Conservation (phyloP, 2,329 filamentous ascomycete genomes). For the Pezicula rhizophila region DNA sequence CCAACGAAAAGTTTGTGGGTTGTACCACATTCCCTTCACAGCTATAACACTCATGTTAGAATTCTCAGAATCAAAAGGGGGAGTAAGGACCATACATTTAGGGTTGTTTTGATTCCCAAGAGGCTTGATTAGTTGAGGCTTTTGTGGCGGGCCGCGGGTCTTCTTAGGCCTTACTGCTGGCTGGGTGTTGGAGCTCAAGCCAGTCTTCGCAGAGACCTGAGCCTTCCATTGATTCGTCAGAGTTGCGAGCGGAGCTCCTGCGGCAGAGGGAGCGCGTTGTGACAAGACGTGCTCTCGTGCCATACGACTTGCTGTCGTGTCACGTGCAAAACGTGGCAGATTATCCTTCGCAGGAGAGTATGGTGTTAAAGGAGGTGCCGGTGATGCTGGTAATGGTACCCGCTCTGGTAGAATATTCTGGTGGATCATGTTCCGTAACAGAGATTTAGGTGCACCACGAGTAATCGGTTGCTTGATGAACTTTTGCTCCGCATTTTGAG, state of each 20-base stretch:
- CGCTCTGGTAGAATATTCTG: conserved; percentile 51
- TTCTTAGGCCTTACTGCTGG: conserved; percentile 48
- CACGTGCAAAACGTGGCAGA: conserved; percentile 57
- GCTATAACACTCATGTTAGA: conserved; percentile 43
- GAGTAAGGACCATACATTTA: conserved; percentile 58
- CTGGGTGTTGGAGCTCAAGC: conserved; percentile 41
- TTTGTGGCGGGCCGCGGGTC: conserved; percentile 50
- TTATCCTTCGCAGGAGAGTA: conserved; percentile 38
- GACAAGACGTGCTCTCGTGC: conserved; percentile 57
- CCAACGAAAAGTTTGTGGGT: conserved; percentile 80
- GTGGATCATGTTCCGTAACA: conserved; percentile 49
- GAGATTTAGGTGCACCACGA: conserved; percentile 56
- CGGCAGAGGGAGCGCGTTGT: conserved; percentile 48
- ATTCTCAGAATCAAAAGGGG: neutral
- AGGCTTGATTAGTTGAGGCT: conserved; percentile 86
- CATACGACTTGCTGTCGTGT: conserved; percentile 60
- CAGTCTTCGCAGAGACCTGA: conserved; percentile 26
- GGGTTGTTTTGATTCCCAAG: conserved; percentile 68
- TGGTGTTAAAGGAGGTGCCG: conserved; percentile 49
- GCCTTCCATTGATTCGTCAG: conserved; percentile 32
- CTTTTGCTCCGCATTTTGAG: conserved; percentile 70
- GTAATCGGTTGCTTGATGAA: conserved; percentile 75
- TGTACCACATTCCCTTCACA: conserved; percentile 94
- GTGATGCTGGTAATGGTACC: conserved; percentile 42
- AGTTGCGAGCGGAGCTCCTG: conserved; percentile 44